Evolutionary conservation across 306 rosid species (phyloP), one percentile per base, ranked within the genome.

Genomic region (Geum urbanum): DNA sequence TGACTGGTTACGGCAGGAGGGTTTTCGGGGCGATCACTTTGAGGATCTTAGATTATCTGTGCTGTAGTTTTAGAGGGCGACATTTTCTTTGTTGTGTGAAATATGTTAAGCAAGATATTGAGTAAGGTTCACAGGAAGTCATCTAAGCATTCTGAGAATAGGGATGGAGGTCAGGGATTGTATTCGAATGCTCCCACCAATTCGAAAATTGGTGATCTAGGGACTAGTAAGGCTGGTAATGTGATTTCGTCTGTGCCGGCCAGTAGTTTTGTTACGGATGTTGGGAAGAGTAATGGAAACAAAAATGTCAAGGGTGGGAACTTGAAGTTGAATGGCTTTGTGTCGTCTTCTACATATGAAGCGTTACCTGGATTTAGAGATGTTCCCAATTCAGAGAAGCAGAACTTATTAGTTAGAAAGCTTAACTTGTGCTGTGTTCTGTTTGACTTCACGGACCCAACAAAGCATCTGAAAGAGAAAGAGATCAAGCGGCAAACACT

Each of bases 391-490:
- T 78, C 95, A 1, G 95, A 91, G 79, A 91, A 88, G 81, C 90
- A 74, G 48, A 79, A 62, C 55, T 73, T 91, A 84, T 88, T 91
- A 37, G 49, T 91, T 5, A 83, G 76, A 63, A 91, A 91, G 67
- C 80, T 91, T 48, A 84, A 73, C 68, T 53, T 86, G 80, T 91
- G 97, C 59, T 64, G 90, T 70, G 86, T 84, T 67, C 74, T 86
- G 59, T 88, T 88, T 80, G 97, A 91, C 77, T 91, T 86, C 80
- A 81, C 79, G 13, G 97, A 88, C 81, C 89, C 88, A 11, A 62
- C 91, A 1, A 86, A 80, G 77, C 76, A 91, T 63, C 76, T 88
- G 53, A 88, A 86, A 62, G 95, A 91, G 54, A 91, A 88, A 75
- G 97, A 91, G 82, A 71, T 91, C 75, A 86, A 90, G 73, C 47